Percentiles rank a stretch among this genome's conserved stretches.
phyloP scores from a whole-genome alignment of 495 filamentous ascomycete genomes.

The Daldinia grandis region DNA sequence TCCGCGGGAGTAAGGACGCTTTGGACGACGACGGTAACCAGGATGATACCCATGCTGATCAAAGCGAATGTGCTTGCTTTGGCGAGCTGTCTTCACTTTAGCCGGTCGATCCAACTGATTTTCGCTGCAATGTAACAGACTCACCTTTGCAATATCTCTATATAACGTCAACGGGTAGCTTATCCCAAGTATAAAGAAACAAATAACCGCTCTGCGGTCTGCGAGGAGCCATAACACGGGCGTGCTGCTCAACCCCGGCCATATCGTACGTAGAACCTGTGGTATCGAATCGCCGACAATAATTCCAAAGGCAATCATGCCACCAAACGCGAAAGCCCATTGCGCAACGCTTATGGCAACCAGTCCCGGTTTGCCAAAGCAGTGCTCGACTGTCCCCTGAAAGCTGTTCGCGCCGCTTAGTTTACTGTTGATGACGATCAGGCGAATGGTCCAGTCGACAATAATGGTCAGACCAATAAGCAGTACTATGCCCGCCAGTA shows the following conservation, averaged over 20 bases:
- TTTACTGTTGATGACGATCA: slow-evolving; percentile 97
- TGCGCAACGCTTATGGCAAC: slow-evolving; percentile 92
- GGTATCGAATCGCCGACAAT: slow-evolving; percentile 97
- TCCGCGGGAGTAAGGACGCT: slow-evolving; percentile 74
- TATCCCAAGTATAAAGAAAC: slow-evolving; percentile 81
- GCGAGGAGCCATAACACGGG: slow-evolving; percentile 82
- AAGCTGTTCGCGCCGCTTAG: slow-evolving; percentile 90
- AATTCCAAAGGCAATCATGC: slow-evolving; percentile 97
- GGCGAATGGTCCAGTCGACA: slow-evolving; percentile 94
- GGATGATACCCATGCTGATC: slow-evolving; percentile 88
- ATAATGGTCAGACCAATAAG: slow-evolving; percentile 80
- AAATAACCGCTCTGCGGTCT: slow-evolving; percentile 82
- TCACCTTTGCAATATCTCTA: slow-evolving; percentile 95
- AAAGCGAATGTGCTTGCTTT: slow-evolving; percentile 94
- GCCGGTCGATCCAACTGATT: slow-evolving; percentile 1
- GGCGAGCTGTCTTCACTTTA: slow-evolving; percentile 68
- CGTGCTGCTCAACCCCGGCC: slow-evolving; percentile 75
- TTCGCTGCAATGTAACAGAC: slow-evolving; percentile 15
- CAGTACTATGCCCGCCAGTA: slow-evolving; percentile 79
- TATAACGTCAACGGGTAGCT: slow-evolving; percentile 95
- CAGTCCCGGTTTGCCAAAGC: slow-evolving; percentile 86
- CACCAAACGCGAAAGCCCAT: slow-evolving; percentile 98
- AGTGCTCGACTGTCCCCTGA: slow-evolving; percentile 92
- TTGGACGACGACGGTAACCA: slow-evolving; percentile 89
- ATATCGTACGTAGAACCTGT: slow-evolving; percentile 82